Evolutionary conservation across 331 rosid genomes (phyloP).

Genomic region (Pyrus hybrid): DNA sequence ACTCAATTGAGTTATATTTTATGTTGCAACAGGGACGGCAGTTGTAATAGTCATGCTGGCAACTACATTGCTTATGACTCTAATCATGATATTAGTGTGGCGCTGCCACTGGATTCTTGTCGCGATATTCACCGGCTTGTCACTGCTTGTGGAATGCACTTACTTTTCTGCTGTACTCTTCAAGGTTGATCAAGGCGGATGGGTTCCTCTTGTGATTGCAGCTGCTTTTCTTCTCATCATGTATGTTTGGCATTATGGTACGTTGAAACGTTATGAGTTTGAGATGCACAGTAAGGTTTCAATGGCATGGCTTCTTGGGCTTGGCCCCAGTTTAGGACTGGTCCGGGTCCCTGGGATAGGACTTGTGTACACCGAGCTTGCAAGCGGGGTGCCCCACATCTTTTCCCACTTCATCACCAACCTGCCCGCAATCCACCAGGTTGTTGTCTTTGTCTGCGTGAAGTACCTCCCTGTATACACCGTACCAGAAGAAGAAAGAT

Average conservation of each 20-base stretch:
- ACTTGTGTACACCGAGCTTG: slow-evolving; percentile 91
- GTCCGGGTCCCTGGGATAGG: slow-evolving; percentile 98
- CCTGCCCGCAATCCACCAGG: slow-evolving; percentile 91
- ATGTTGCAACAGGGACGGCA: slow-evolving; percentile 75
- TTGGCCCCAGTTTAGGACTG: slow-evolving; percentile 95
- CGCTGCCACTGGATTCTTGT: slow-evolving; percentile 97
- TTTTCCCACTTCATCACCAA: slow-evolving; percentile 98
- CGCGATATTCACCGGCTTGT: slow-evolving; percentile 55
- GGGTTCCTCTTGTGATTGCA: slow-evolving; percentile 97
- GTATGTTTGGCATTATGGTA: slow-evolving; percentile 94
- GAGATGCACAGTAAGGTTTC: slow-evolving; percentile 96
- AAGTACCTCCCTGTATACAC: slow-evolving; percentile 98
- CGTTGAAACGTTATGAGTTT: slow-evolving; percentile 84
- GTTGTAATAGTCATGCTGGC: slow-evolving; percentile 88
- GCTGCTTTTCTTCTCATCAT: slow-evolving; percentile 81
- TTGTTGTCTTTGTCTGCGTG: slow-evolving; percentile 83
- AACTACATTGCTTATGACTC: slow-evolving; percentile 87
- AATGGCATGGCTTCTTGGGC: slow-evolving; percentile 99
- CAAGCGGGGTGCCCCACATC: slow-evolving; percentile 92
- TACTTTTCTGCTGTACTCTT: slow-evolving; percentile 86
- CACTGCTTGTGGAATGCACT: slow-evolving; percentile 72
- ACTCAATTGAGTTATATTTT: slow-evolving; percentile 5
- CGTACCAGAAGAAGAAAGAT: slow-evolving; percentile 91
- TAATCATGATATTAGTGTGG: slow-evolving; percentile 96
- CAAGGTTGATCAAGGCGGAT: slow-evolving; percentile 94